phyloP scores from a whole-genome alignment of 495 filamentous ascomycete genomes.

The Talaromyces proteolyticus region DNA sequence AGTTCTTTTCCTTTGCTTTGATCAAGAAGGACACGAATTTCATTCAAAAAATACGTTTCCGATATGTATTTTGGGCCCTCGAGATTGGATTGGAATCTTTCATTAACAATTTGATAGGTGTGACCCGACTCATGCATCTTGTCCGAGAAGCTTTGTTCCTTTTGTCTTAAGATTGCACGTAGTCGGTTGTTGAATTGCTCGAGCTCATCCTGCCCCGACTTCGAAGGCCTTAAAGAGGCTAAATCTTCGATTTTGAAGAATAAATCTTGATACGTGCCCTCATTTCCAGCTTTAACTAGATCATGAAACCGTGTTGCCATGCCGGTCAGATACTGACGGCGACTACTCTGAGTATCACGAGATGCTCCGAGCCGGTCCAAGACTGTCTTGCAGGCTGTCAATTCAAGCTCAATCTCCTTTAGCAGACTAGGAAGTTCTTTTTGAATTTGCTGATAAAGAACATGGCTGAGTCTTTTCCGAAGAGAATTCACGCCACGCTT shows the following conservation, averaged over 20 bases:
- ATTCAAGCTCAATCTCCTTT: slow-evolving; percentile 15
- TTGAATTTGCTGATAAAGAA: slow-evolving; percentile 35
- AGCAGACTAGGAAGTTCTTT: slow-evolving; percentile 29
- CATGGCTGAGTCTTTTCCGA: slow-evolving; percentile 29
- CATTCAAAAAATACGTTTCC: neutral
- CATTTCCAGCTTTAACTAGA: neutral
- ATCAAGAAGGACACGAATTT: slow-evolving; percentile 12
- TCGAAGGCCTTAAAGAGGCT: too few species aligned
- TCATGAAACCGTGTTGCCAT: neutral
- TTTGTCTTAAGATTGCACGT: neutral
- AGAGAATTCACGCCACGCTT: slow-evolving; percentile 31
- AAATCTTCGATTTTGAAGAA: neutral
- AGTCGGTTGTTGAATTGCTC: neutral
- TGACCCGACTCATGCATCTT: slow-evolving; percentile 1
- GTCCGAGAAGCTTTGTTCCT: neutral
- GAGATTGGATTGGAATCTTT: neutral
- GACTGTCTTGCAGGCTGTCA: slow-evolving; percentile 1
- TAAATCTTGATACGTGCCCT: neutral
- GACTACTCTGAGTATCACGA: slow-evolving; percentile 2
- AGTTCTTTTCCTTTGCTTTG: slow-evolving; percentile 29
- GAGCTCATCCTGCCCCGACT: neutral
- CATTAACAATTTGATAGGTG: neutral
- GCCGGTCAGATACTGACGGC: neutral
- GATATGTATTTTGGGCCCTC: neutral
- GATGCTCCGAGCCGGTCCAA: slow-evolving; percentile 1